phyloP scores from a whole-genome alignment of 768 basidiomycete species.

The Boletus barrowsii region DNA sequence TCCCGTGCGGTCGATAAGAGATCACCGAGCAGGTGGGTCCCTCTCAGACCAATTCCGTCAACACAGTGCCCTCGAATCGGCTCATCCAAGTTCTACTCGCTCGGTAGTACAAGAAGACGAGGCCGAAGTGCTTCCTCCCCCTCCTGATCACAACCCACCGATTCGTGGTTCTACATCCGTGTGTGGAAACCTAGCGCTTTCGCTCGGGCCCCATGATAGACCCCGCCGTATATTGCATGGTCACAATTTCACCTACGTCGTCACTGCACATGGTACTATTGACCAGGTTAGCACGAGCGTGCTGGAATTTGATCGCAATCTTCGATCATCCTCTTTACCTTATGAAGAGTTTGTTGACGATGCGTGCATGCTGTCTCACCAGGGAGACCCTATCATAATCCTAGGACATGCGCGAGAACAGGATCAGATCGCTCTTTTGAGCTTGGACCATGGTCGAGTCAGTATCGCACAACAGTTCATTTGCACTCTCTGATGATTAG shows the following conservation, averaged over 20 bases:
- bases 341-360: constrained; percentile 40
- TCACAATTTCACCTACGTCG: constrained; percentile 19
- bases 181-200: constrained; percentile 8
- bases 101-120: background rate
- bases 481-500: constrained; percentile 1
- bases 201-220: constrained; percentile 35
- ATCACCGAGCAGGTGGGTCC: background rate
- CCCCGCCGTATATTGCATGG: constrained; percentile 37
- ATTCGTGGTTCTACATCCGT: background rate
- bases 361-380: constrained; percentile 35
- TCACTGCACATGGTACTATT: constrained; percentile 41
- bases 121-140: background rate
- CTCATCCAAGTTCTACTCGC: background rate
- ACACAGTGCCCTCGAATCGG: background rate
- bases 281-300: constrained; percentile 24
- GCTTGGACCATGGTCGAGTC: constrained; percentile 21
- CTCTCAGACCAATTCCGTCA: background rate
- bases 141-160: background rate
- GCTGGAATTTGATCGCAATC: constrained; percentile 14
- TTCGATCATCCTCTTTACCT: constrained; percentile 21
- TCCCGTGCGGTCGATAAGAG: background rate
- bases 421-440: constrained; percentile 31
- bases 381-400: constrained; percentile 27
- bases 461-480: constrained; percentile 1
- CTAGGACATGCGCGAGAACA: constrained; percentile 40